Conservation (phyloP, 2,329 filamentous ascomycete species). For the Cladosporium sp. region DNA sequence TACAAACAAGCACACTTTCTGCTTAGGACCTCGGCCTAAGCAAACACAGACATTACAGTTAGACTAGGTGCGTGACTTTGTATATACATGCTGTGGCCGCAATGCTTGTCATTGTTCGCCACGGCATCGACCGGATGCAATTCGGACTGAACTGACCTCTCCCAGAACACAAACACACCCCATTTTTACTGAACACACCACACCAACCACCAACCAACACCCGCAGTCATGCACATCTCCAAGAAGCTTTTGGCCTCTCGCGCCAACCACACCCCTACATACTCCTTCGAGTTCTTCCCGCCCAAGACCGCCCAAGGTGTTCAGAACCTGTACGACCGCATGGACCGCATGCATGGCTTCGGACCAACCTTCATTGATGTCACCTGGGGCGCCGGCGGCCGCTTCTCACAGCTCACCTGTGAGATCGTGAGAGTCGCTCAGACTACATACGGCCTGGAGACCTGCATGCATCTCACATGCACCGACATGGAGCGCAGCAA, state of each 20-base stretch:
- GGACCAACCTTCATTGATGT: conserved; percentile 97
- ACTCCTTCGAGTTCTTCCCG: conserved; percentile 99
- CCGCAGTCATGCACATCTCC: conserved; percentile 78
- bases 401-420: conserved; percentile 85
- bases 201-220: background rate
- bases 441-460: conserved; percentile 92
- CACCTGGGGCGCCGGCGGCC: conserved; percentile 95
- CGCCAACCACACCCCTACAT: conserved; percentile 76
- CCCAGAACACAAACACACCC: conserved; percentile 14
- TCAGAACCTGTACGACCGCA: conserved; percentile 98
- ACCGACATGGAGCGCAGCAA: conserved; percentile 95
- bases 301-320: conserved; percentile 97
- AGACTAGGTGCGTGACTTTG: conserved; percentile 5
- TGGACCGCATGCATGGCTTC: conserved; percentile 97
- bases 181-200: background rate
- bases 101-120: conserved; percentile 2
- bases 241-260: conserved; percentile 84
- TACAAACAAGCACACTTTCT: background rate
- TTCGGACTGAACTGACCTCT: conserved; percentile 22
- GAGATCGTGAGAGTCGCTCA: conserved; percentile 98
- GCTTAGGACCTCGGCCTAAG: background rate
- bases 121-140: background rate
- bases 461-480: conserved; percentile 98
- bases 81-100: background rate
- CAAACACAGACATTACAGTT: background rate